A percentile compares a stretch with the other conserved stretches of the same genome.
Evolutionary conservation across 192 early-diverging fungal genomes (phyloP).

Genomic region (Entomortierella chlamydospora): DNA sequence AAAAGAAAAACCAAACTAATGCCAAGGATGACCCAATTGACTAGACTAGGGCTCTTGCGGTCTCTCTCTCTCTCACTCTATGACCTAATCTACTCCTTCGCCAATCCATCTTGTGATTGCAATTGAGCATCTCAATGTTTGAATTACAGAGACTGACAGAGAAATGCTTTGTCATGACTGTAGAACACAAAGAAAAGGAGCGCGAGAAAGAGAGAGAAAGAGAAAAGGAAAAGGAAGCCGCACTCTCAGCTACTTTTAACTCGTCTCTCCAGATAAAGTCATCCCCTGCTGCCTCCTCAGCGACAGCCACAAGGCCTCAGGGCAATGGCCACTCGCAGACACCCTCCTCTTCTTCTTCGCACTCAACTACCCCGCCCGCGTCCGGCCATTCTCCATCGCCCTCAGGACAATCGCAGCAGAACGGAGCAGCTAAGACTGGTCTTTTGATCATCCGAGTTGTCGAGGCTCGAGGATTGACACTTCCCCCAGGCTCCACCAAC

Average conservation of each 20-base stretch:
- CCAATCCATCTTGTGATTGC: too few species aligned
- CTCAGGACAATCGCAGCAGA: slow-evolving; percentile 31
- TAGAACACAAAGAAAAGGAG: slow-evolving; percentile 56
- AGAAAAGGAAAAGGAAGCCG: slow-evolving; percentile 34
- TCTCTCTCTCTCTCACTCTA: too few species aligned
- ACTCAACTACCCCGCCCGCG: slow-evolving; percentile 56
- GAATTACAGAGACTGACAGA: neutral
- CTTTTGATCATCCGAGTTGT: slow-evolving; percentile 85
- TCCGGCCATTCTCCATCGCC: slow-evolving; percentile 38
- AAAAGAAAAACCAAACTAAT: too few species aligned
- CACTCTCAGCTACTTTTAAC: slow-evolving; percentile 34
- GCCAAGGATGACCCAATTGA: too few species aligned
- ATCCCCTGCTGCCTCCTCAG: slow-evolving; percentile 3
- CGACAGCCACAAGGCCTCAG: slow-evolving; percentile 20
- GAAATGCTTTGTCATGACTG: neutral
- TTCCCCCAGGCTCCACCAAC: slow-evolving; percentile 72
- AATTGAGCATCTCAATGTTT: neutral
- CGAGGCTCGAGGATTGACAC: slow-evolving; percentile 81
- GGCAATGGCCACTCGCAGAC: slow-evolving; percentile 47
- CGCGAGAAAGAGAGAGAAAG: slow-evolving; percentile 48
- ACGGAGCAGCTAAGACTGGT: slow-evolving; percentile 56
- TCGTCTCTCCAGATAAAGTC: slow-evolving; percentile 35
- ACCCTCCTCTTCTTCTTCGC: slow-evolving; percentile 42
- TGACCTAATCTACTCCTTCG: too few species aligned
- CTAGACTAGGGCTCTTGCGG: too few species aligned